Evolutionary conservation across 208 protist species (phyloP).

Genomic region (Trypanosoma melophagium): DNA sequence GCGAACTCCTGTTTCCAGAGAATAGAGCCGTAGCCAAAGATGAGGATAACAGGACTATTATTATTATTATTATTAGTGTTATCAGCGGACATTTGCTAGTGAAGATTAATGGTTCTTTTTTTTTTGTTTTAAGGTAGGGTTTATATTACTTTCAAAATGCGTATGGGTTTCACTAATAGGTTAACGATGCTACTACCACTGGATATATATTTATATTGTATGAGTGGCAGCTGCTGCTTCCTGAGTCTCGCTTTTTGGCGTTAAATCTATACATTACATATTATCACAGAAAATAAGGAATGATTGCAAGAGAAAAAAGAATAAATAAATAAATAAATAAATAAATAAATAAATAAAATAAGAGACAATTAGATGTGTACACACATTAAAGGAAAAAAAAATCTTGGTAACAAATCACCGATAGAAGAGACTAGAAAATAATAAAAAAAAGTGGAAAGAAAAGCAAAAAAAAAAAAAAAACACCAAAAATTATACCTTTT

Average conservation of each 20-base stretch:
- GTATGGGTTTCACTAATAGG: too few species aligned
- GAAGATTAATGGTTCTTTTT: not conserved
- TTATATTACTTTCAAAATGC: too few species aligned
- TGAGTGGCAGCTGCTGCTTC: too few species aligned
- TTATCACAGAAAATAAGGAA: not conserved
- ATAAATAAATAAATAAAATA: not conserved
- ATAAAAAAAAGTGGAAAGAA: too few species aligned
- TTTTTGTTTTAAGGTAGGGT: conserved; percentile 6
- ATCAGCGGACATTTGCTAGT: not conserved
- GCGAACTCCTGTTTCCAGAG: conserved; percentile 88
- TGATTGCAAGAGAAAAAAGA: not conserved
- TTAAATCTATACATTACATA: not conserved
- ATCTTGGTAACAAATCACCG: too few species aligned
- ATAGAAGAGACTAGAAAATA: too few species aligned
- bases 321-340: not conserved
- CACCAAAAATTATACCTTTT: too few species aligned
- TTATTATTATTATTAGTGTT: not conserved
- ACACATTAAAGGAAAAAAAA: not conserved
- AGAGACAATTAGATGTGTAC: not conserved
- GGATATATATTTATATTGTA: too few species aligned
- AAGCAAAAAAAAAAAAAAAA: too few species aligned
- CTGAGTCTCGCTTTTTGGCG: too few species aligned
- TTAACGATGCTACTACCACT: too few species aligned
- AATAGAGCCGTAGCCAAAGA: conserved; percentile 88
- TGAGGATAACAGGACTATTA: conserved; percentile 37